A percentile compares a stretch with the other conserved stretches of the same genome.
phyloP scores from a whole-genome alignment of 148 eudicot species.

The Talinum fruticosum region DNA sequence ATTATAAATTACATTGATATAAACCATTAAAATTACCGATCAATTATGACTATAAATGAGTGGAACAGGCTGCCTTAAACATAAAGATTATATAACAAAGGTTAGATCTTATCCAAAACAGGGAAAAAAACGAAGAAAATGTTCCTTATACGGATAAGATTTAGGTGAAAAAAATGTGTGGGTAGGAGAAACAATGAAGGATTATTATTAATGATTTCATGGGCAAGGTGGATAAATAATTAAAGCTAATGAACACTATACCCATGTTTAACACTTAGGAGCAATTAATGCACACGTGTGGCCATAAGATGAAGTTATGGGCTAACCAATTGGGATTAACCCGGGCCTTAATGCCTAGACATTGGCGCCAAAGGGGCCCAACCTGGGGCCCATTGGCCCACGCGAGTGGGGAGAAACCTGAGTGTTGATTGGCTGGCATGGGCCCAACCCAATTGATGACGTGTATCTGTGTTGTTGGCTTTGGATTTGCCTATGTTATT shows the following conservation, averaged over 20 bases:
- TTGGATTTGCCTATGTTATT: neutral
- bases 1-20: too few species aligned
- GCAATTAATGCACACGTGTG: constrained; percentile 12
- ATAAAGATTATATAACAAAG: too few species aligned
- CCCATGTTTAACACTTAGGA: neutral
- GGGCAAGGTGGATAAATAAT: neutral
- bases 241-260: neutral
- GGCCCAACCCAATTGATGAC: neutral
- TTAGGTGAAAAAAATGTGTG: neutral
- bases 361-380: neutral
- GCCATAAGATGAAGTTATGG: neutral
- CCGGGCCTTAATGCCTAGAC: neutral
- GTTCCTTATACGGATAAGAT: neutral
- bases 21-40: too few species aligned
- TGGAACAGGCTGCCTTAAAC: too few species aligned
- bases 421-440: constrained; percentile 9
- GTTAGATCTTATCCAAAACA: too few species aligned
- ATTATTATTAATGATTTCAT: neutral
- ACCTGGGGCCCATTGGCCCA: neutral
- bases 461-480: neutral
- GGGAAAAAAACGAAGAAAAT: neutral
- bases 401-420: neutral
- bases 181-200: neutral
- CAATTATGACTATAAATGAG: too few species aligned
- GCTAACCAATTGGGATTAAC: constrained; percentile 4